Percentiles rank a stretch among this genome's conserved stretches.
phyloP scores from a whole-genome alignment of 306 rosid species.

The Spatholobus suberectus region DNA sequence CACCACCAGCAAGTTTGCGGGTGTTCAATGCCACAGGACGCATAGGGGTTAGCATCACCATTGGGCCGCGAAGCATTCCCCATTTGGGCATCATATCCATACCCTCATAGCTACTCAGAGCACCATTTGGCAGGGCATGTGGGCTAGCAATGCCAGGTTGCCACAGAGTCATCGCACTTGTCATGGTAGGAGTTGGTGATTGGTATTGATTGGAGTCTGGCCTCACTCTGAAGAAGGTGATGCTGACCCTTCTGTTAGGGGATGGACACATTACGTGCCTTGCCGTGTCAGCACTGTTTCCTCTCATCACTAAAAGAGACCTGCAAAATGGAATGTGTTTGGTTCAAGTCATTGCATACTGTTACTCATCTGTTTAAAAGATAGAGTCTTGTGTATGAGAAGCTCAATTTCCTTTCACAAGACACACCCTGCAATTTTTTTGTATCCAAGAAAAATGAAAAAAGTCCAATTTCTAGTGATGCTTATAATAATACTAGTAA shows the following conservation, averaged over 20 bases:
- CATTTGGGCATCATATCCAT: constrained; percentile 79
- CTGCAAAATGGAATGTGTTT: constrained; percentile 48
- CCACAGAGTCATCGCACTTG: constrained; percentile 69
- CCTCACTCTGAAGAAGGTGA: constrained; percentile 81
- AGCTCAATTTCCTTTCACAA: constrained; percentile 24
- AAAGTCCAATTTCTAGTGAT: background rate
- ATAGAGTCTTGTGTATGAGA: background rate
- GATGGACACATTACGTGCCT: constrained; percentile 98
- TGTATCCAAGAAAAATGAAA: background rate
- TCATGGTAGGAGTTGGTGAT: constrained; percentile 57
- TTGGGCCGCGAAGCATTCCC: constrained; percentile 78
- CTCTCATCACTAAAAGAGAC: constrained; percentile 94
- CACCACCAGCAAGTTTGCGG: constrained; percentile 64
- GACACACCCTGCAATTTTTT: background rate
- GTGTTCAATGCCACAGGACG: constrained; percentile 71
- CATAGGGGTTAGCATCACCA: constrained; percentile 81
- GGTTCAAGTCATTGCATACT: background rate
- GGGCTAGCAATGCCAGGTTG: constrained; percentile 69
- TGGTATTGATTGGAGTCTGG: constrained; percentile 74
- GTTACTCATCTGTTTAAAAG: background rate
- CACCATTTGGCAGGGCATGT: constrained; percentile 67
- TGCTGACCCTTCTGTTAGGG: constrained; percentile 75
- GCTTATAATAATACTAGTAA: background rate
- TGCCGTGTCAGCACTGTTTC: constrained; percentile 97
- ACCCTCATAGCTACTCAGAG: constrained; percentile 60